Evolutionary conservation across 2,329 filamentous ascomycete genomes (phyloP).

Genomic region (Hymenoscyphus linearis): DNA sequence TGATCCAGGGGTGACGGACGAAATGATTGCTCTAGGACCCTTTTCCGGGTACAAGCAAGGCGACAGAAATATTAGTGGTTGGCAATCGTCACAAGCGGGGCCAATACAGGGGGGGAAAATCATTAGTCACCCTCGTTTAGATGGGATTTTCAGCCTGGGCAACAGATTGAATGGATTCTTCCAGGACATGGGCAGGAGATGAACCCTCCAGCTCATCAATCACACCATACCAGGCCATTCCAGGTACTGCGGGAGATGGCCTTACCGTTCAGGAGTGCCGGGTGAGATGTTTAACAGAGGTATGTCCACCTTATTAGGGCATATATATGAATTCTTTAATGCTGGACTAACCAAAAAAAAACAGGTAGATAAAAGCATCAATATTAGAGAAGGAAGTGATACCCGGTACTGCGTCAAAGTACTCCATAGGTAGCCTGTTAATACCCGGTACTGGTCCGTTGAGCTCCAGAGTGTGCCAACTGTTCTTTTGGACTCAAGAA

Average conservation of each 20-base stretch:
- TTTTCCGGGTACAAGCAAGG: neutral
- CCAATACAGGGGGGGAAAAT: neutral
- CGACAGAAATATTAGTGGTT: neutral
- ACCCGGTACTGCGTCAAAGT: too few relatives aligned
- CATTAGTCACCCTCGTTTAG: neutral
- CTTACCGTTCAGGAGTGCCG: neutral
- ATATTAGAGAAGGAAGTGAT: too few relatives aligned
- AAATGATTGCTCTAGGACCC: neutral
- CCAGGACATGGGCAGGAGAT: neutral
- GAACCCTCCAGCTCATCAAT: neutral
- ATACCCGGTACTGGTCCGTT: too few relatives aligned
- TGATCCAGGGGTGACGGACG: neutral
- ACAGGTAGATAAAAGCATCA: neutral
- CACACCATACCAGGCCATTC: too few relatives aligned
- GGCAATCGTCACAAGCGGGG: neutral
- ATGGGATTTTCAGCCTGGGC: neutral
- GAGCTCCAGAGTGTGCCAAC: neutral
- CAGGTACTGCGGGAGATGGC: neutral
- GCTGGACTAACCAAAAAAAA: neutral
- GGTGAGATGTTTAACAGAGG: neutral
- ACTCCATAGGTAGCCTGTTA: too few relatives aligned
- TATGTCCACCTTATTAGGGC: neutral
- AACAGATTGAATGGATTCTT: neutral
- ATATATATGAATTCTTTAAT: neutral
- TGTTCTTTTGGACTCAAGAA: neutral